A percentile compares a stretch with the other conserved stretches of the same genome.
Conservation (phyloP, 495 filamentous ascomycete genomes). For the Platismatia glauca region DNA sequence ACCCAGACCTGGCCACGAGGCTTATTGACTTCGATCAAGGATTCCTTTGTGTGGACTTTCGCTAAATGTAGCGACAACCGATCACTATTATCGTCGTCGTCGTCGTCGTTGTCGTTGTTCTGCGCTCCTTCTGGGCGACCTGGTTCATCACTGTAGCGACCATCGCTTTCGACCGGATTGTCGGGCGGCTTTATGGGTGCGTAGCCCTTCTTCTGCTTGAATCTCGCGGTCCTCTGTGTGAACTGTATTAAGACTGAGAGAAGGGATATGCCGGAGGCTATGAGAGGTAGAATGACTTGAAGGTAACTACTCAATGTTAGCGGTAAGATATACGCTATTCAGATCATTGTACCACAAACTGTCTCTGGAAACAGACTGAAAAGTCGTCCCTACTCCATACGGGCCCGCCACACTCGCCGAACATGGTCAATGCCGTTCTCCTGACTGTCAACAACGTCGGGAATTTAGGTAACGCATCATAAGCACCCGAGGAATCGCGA, state of each 20-base stretch:
- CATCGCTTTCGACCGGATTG: conserved; percentile 28
- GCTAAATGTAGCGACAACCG: conserved; percentile 55
- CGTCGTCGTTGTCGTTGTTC: conserved; percentile 29
- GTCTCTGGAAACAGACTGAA: conserved; percentile 74
- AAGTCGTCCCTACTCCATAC: conserved; percentile 88
- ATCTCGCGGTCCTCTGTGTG: conserved; percentile 38
- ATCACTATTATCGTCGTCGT: conserved; percentile 49
- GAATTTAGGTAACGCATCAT: not conserved
- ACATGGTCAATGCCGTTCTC: conserved; percentile 40
- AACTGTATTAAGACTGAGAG: conserved; percentile 51
- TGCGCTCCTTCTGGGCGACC: conserved; percentile 19
- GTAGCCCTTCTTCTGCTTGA: conserved; percentile 43
- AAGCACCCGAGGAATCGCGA: not conserved
- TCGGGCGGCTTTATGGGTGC: conserved; percentile 36
- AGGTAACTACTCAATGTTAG: conserved; percentile 58
- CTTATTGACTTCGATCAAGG: conserved; percentile 64
- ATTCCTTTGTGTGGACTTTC: conserved; percentile 51
- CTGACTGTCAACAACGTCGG: not conserved
- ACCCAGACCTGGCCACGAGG: conserved; percentile 64
- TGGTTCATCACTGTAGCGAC: conserved; percentile 33
- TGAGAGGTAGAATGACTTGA: conserved; percentile 71
- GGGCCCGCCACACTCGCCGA: conserved; percentile 68
- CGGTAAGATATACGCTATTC: conserved; percentile 1
- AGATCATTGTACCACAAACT: conserved; percentile 48
- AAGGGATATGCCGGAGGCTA: conserved; percentile 59